Evolutionary conservation across 805 yeast genomes (phyloP).

Genomic region (Teunomyces barrocoloradensis): DNA sequence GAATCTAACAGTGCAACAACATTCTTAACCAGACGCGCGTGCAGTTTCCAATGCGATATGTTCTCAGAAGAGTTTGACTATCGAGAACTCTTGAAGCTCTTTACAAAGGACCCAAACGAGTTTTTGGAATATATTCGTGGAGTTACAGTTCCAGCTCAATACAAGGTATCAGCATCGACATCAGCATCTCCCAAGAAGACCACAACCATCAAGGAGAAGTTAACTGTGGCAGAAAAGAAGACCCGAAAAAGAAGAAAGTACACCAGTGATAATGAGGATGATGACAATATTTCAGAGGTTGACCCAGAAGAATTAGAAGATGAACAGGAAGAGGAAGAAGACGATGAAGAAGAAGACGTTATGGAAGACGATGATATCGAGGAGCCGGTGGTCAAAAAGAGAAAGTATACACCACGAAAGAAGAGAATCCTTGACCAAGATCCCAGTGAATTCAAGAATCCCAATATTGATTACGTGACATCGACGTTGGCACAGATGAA

Average conservation of each 20-base stretch:
- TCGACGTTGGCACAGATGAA: slow-evolving; percentile 20
- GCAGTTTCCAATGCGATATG: slow-evolving; percentile 32
- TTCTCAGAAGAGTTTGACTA: slow-evolving; percentile 41
- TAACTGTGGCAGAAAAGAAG: not conserved
- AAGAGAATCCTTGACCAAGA: slow-evolving; percentile 7
- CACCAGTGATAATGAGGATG: not conserved
- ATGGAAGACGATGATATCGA: slow-evolving; percentile 9
- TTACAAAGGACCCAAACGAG: slow-evolving; percentile 23
- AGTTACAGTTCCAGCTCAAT: slow-evolving; percentile 26
- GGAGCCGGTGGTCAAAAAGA: slow-evolving; percentile 7
- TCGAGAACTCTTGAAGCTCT: slow-evolving; percentile 25
- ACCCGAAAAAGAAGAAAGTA: not conserved
- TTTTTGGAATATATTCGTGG: slow-evolving; percentile 30
- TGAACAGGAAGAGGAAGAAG: slow-evolving; percentile 19
- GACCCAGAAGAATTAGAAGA: slow-evolving; percentile 13
- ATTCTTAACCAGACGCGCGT: slow-evolving; percentile 43
- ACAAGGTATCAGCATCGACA: slow-evolving; percentile 10
- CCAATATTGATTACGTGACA: slow-evolving; percentile 14
- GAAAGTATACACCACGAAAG: slow-evolving; percentile 7
- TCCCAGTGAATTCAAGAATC: slow-evolving; percentile 17
- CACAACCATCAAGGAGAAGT: slow-evolving; percentile 5
- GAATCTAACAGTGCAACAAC: slow-evolving; percentile 29
- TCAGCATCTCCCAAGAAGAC: slow-evolving; percentile 6
- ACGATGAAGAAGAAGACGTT: slow-evolving; percentile 16
- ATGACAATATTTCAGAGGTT: not conserved